Evolutionary conservation across 495 filamentous ascomycete species (phyloP).

Genomic region (Tuber calosporum): DNA sequence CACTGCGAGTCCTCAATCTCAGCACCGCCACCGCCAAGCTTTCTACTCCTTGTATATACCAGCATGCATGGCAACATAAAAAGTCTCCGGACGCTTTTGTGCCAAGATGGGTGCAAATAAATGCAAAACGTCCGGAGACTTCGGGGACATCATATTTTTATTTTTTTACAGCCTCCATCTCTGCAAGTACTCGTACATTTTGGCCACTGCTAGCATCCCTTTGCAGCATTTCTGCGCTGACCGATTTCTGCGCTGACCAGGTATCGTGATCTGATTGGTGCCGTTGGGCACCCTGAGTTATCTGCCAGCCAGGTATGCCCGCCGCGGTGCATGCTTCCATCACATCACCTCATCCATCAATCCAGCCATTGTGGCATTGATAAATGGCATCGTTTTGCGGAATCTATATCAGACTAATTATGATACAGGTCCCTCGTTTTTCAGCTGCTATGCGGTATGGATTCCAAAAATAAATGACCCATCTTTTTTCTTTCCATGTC

Average conservation of each 20-base stretch:
- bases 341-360: not conserved
- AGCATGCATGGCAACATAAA: too few relatives aligned
- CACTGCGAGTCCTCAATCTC: too few relatives aligned
- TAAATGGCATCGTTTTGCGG: not conserved
- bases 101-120: too few relatives aligned
- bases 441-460: not conserved
- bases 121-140: not conserved
- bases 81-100: too few relatives aligned
- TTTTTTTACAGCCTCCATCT: not conserved
- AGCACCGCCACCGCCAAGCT: too few relatives aligned
- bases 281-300: not conserved
- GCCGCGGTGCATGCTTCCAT: not conserved
- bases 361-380: not conserved
- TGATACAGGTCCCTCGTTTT: not conserved
- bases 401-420: not conserved
- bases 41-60: too few relatives aligned
- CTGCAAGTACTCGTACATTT: too few relatives aligned
- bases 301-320: not conserved
- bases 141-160: not conserved
- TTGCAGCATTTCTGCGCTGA: not conserved
- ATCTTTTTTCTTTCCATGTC: not conserved
- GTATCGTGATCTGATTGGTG: not conserved
- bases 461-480: not conserved
- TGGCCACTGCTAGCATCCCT: not conserved
- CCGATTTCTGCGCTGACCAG: not conserved